A percentile compares a stretch with the other conserved stretches of the same genome.
These are phyloP conservation scores for Diaporthe batatas DNA, from an alignment of 2,329 filamentous ascomycete genomes.

Conservation along the genomic window DNA sequence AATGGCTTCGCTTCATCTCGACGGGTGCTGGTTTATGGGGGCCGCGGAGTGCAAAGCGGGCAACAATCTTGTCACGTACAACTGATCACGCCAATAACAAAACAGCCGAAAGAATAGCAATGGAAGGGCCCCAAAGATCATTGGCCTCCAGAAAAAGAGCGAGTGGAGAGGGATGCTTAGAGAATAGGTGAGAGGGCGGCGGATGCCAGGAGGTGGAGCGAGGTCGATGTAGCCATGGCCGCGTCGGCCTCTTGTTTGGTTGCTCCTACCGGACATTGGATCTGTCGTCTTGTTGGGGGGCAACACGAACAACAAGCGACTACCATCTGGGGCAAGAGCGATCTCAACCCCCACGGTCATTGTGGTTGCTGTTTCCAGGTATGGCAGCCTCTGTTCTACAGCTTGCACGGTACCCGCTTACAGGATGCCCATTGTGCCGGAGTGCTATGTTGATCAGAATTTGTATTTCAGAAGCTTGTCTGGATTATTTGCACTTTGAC, in stretches of 20 bases:
- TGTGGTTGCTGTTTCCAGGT: neutral
- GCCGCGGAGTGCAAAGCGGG: neutral
- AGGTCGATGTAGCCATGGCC: neutral
- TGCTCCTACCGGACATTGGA: conserved; percentile 4
- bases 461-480: conserved; percentile 22
- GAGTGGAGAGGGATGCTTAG: conserved; percentile 27
- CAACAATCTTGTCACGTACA: conserved; percentile 9
- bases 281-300: neutral
- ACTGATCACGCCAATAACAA: conserved; percentile 7
- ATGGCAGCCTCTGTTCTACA: neutral
- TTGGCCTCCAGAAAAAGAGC: conserved; percentile 34
- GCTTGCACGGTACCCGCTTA: neutral
- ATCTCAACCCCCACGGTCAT: neutral
- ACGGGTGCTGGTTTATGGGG: conserved; percentile 20
- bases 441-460: neutral
- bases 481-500: conserved; percentile 20
- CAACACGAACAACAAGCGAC: neutral
- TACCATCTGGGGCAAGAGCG: conserved; percentile 1
- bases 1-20: conserved; percentile 42
- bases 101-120: conserved; percentile 22
- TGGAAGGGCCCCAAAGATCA: conserved; percentile 16
- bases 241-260: conserved; percentile 1
- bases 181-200: conserved; percentile 37
- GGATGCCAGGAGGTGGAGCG: neutral
- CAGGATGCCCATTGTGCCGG: neutral